Evolutionary conservation across 208 protist genomes (phyloP).

Genomic region (Acanthamoeba culbertsoni): DNA sequence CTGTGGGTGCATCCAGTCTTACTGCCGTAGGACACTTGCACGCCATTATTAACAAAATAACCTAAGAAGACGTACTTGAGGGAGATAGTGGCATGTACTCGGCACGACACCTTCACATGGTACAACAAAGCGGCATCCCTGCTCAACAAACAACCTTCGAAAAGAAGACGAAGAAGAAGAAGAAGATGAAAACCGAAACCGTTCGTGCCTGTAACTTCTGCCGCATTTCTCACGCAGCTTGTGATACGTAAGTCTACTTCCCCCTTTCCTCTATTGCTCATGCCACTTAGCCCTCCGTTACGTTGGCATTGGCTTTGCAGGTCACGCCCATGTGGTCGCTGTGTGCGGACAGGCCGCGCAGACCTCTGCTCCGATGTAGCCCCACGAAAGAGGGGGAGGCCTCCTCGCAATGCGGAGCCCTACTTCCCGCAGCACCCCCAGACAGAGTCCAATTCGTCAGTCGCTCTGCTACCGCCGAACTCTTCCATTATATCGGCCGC

Average conservation of each 20-base stretch:
- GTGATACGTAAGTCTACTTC: not conserved
- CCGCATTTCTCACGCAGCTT: not conserved
- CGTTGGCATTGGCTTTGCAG: not conserved
- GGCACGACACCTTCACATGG: no score
- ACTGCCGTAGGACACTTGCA: no score
- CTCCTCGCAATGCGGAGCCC: not conserved
- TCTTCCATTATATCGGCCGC: not conserved
- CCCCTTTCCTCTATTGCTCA: not conserved
- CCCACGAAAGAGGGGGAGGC: not conserved
- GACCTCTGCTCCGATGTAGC: not conserved
- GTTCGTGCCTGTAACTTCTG: slow-evolving; percentile 2
- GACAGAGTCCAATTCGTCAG: not conserved
- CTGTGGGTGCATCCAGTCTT: no score
- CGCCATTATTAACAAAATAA: no score
- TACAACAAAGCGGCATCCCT: not conserved
- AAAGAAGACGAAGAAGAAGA: not conserved
- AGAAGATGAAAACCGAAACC: not conserved
- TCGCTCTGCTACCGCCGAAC: not conserved
- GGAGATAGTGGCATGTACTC: no score
- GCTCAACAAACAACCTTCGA: not conserved
- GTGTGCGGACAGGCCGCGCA: not conserved
- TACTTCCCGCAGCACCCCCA: not conserved
- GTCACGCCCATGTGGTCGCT: not conserved
- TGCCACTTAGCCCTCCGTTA: not conserved
- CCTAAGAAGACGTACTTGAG: no score